Base-by-base conservation (phyloP, 139 green algal genomes). In the Picochlorum sp. region DNA sequence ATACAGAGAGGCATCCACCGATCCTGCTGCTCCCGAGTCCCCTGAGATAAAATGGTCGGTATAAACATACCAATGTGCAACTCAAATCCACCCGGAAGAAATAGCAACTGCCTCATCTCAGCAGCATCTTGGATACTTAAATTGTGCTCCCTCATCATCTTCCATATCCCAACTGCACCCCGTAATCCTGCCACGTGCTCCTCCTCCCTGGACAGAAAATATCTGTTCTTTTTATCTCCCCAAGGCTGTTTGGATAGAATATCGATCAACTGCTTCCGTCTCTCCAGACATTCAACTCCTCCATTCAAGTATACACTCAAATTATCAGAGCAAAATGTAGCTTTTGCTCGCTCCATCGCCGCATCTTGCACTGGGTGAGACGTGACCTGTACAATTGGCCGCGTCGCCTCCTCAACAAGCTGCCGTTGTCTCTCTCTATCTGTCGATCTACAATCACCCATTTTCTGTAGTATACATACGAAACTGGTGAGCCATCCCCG, bases 1-100 rank as follows among this genome's bases (percentile, higher is more conserved):
- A 85, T 83, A 57, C 77, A 87, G 47, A 81, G 74, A 6, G 90
- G 86, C 71, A 97, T 65, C 92, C 92, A 97, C 61, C 88, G 74
- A 11, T 69, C 67, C 80, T 95, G 83, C 84, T 98, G 92, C 73
- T 97, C 92, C 3, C 82, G 20, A 14, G 72, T 87, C 49, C 77
- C 92, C 73, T 96, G 92, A 15, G 81, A 87, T 61, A 95, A 49
- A 13, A 98, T 78, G 28, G 86, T 83, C 23, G 92, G 92, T 47
- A 98, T 96, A 79, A 96, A 98, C 52, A 92, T 86, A 66, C 88
- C 90, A 21, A 95, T 92, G 83, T 96, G 90, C 52, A 96, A 78
- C 79, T 96, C 89, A 50, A 97, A 69, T 30, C 90, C 90, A 3
- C 85, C 85, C 4, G 90, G 90, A 16, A 86, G 80, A 69, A 92